A percentile compares a stretch with the other conserved stretches of the same genome.
phyloP scores from a whole-genome alignment of 176 grass and related monocot species.

The Oryza meridionalis region DNA sequence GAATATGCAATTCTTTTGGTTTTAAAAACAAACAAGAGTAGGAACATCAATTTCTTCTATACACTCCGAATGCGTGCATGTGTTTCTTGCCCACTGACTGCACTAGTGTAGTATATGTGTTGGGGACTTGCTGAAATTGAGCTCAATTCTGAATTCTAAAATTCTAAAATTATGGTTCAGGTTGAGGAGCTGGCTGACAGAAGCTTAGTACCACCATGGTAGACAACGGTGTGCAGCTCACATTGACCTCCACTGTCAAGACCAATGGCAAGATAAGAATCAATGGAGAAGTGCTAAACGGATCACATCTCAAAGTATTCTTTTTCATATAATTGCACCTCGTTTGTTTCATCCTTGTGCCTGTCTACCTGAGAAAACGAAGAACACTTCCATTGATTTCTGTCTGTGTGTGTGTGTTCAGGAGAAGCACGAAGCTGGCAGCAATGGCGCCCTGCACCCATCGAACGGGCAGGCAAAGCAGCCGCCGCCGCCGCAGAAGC shows the following conservation, averaged over 20 bases:
- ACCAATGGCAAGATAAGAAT: slow-evolving; percentile 36
- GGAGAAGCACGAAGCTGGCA: slow-evolving; percentile 30
- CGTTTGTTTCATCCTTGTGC: neutral
- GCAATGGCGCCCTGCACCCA: slow-evolving; percentile 25
- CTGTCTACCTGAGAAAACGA: neutral
- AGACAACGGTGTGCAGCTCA: slow-evolving; percentile 44
- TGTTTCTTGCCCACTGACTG: no score
- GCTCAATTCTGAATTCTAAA: neutral
- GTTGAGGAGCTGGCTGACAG: slow-evolving; percentile 21
- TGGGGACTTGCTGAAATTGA: neutral
- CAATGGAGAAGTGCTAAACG: slow-evolving; percentile 36
- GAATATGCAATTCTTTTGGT: neutral
- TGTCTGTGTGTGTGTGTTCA: neutral
- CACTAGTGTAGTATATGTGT: neutral
- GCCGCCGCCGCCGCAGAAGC: no score
- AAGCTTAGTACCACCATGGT: slow-evolving; percentile 49
- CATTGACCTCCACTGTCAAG: slow-evolving; percentile 42
- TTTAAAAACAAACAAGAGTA: no score
- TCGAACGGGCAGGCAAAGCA: slow-evolving; percentile 12
- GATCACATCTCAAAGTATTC: slow-evolving; percentile 51
- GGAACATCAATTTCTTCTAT: no score
- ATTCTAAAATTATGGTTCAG: slow-evolving; percentile 22
- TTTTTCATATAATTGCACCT: no score
- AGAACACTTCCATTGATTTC: neutral
- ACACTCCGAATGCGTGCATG: no score